Evolutionary conservation across 495 filamentous ascomycete genomes (phyloP), one percentile per base, ranked within the genome.

Genomic region (Penicillium cosmopolitanum): DNA sequence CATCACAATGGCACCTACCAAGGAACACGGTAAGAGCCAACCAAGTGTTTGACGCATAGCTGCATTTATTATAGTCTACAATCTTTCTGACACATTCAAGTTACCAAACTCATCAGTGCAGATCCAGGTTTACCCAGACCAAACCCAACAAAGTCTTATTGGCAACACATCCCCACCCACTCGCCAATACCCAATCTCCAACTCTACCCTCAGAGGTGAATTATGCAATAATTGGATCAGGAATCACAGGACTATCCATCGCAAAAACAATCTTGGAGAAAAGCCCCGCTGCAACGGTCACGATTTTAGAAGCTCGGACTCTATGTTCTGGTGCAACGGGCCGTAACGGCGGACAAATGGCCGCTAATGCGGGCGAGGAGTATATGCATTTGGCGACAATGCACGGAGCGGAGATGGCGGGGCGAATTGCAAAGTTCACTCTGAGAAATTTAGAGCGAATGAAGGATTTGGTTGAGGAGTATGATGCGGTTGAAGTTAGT

Each of bases 281-380:
- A 9, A 57, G 72, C 51, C 63, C 66, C 6, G 35, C 59, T 21
- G 58, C 60, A 43, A 70, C 46, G 25, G 59, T 75, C 4, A 66
- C 69, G 1, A 56, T 72, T 3, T 74, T 96, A 4, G 91, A 94
- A 76, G 90, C 91, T 21, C 79, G 91, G 56, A 85, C 92, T 71
- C 87, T 88, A 8, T 93, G 90, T 68, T 92, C 82, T 74, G 91
- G 91, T 6, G 91, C 91, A 13, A 93, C 91, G 7, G 91, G 91
- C 1, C 75, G 90, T 28, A 76, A 76, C 65, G 73, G 73, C 18
- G 72, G 71, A 12, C 72, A 75, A 50, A 66, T 74, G 67, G 69
- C 73, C n/a, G 58, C 69, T 2, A 76, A 71, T 51, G 67, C 58
- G 2, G 73, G 69, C 13, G 73, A 75, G 44, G 66, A 71, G 40